Percentiles rank a stretch among this genome's conserved stretches.
phyloP scores from a whole-genome alignment of 495 filamentous ascomycete genomes.

The Niebla homalea region DNA sequence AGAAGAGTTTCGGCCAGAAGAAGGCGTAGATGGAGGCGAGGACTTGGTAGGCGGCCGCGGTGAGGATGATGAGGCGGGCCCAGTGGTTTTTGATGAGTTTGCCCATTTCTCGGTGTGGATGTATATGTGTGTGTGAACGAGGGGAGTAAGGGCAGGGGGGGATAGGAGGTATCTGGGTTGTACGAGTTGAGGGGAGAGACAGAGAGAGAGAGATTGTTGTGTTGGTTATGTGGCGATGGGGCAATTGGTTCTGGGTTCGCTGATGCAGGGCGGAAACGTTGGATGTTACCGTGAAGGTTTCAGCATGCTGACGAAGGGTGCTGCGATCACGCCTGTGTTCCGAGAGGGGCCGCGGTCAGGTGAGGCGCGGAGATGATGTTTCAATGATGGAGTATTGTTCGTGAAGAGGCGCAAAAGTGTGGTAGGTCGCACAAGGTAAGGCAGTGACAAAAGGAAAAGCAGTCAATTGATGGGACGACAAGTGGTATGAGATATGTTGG shows the following conservation, averaged over 20 bases:
- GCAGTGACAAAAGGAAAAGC: neutral
- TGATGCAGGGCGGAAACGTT: neutral
- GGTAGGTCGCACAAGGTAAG: neutral
- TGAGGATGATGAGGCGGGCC: constrained; percentile 82
- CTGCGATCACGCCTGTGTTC: neutral
- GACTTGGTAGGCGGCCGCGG: constrained; percentile 76
- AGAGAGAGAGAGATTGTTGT: neutral
- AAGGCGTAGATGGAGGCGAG: constrained; percentile 71
- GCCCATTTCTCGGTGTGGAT: constrained; percentile 50
- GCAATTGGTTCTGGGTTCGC: no score
- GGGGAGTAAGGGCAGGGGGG: neutral
- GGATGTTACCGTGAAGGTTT: constrained; percentile 7
- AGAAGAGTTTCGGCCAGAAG: constrained; percentile 99
- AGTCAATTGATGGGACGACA: neutral
- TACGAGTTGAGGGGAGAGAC: neutral
- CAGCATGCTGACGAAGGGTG: neutral
- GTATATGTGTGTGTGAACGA: neutral
- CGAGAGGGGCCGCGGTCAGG: neutral
- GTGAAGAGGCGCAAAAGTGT: no score
- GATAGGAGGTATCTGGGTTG: neutral
- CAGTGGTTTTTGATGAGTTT: constrained; percentile 98
- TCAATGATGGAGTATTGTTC: no score
- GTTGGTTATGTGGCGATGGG: no score
- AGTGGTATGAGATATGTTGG: no score
- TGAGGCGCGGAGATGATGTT: no score